Evolutionary conservation across 192 early-diverging fungal species (phyloP), one percentile per base, ranked within the genome.

Genomic region (Mortierella alpina): DNA sequence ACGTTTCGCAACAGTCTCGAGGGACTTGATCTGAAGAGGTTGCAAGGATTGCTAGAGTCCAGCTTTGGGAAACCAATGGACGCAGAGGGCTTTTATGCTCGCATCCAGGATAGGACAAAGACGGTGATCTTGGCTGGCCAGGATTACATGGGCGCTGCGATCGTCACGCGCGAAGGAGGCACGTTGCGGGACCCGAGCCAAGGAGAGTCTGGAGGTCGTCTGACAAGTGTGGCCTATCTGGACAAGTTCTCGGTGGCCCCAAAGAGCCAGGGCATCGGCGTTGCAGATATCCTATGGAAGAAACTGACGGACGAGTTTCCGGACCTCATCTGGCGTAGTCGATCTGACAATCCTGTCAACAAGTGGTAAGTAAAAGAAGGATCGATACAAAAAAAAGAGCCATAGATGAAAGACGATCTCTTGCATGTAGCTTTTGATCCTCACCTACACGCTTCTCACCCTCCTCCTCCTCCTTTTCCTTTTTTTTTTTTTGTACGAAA

Each of bases 261-360:
- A 1, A 87, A 86, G 20, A 89, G 86, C 59, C 97, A 98, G 84
- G 97, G 97, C 11, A 94, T 94, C 22, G 97, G 97, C 0, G 89
- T 96, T 54, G 95, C 96, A 0, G 97, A 98, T 76, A 96, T 97
- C n/a, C 74, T 98, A 55, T 98, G 97, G 97, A 89, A 91, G 50
- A 86, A 90, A 68, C 78, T 97, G 65, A 83, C 86, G 40, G 86
- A 87, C 48, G 85, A 83, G 39, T 96, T 93, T 79, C 89, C 90
- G 1, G 88, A 92, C 60, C 59, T 93, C 45, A 85, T 92, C 49
- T 98, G 97, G 97, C 83, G 96, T 68, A 93, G 92, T 69, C 89
- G 96, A 49, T 86, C 84, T 8, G 88, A 91, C 50, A 98, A 98
- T 67, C 92, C 91, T 0, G 96, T 98, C 7, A 98, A 98, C 74